Conservation (phyloP, 352 stramenopile species). For the Pythium phragmiticola region DNA sequence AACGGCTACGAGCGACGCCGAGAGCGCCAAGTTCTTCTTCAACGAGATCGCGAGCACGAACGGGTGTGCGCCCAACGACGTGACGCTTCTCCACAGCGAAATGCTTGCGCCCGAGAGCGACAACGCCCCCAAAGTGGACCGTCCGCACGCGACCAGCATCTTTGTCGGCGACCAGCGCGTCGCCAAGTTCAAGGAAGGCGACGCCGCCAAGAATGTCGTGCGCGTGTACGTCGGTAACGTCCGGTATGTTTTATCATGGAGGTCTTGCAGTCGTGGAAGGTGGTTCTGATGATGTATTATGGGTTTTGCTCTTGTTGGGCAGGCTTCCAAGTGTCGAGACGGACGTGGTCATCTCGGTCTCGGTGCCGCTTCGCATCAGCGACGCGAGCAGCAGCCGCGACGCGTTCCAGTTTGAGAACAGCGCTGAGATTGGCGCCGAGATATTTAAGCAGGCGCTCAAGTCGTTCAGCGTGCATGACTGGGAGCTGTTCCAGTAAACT, state of each 20-base stretch:
- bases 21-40: conserved; percentile 78
- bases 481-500: conserved; percentile 40
- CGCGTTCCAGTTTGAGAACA: conserved; percentile 65
- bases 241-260: conserved; percentile 26
- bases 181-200: conserved; percentile 84
- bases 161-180: conserved; percentile 78
- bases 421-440: conserved; percentile 55
- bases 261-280: neutral
- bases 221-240: conserved; percentile 79
- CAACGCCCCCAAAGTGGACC: conserved; percentile 36
- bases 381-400: conserved; percentile 62
- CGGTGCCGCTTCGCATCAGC: conserved; percentile 73
- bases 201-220: conserved; percentile 82
- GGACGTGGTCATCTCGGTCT: conserved; percentile 82
- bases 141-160: conserved; percentile 39
- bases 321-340: conserved; percentile 70
- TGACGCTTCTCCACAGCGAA: conserved; percentile 49
- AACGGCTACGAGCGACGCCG: conserved; percentile 36
- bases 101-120: conserved; percentile 21
- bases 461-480: conserved; percentile 71
- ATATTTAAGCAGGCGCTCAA: conserved; percentile 77
- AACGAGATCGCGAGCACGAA: conserved; percentile 83
- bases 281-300: neutral
- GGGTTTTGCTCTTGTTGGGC: neutral
- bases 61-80: conserved; percentile 58